Conservation (phyloP, 352 stramenopile genomes). For the Elongisporangium anandrum region DNA sequence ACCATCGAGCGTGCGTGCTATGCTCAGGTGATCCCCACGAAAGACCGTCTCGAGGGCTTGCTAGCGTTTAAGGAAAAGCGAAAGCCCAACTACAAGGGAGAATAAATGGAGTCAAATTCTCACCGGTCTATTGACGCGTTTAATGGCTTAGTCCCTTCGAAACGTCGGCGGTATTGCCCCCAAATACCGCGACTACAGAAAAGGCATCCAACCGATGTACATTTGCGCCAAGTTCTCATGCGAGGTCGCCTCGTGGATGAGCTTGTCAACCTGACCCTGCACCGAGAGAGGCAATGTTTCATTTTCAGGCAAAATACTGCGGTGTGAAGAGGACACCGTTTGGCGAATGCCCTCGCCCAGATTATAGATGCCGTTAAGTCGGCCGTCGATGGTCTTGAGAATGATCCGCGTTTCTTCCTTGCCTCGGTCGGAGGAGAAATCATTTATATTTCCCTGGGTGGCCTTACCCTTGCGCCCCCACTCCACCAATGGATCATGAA, state of each 20-base stretch:
- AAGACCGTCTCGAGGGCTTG: constrained; percentile 92
- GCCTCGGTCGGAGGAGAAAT: neutral
- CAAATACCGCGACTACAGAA: constrained; percentile 66
- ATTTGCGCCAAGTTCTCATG: constrained; percentile 92
- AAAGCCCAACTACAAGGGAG: constrained; percentile 87
- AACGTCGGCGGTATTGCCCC: neutral
- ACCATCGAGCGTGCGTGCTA: constrained; percentile 92
- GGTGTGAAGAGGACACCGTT: constrained; percentile 59
- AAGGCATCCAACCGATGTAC: constrained; percentile 96
- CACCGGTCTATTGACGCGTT: neutral
- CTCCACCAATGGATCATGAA: constrained; percentile 96
- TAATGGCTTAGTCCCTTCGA: neutral
- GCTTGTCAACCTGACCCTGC: constrained; percentile 90
- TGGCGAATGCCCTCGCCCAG: constrained; percentile 74
- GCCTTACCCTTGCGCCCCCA: constrained; percentile 82
- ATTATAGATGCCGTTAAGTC: constrained; percentile 92
- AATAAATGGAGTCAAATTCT: constrained; percentile 14
- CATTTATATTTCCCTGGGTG: constrained; percentile 53
- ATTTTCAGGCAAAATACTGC: constrained; percentile 63
- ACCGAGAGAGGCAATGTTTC: constrained; percentile 91
- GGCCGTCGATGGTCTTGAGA: constrained; percentile 89
- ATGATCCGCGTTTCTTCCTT: constrained; percentile 76
- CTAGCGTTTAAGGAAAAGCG: constrained; percentile 91
- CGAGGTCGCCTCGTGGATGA: constrained; percentile 92
- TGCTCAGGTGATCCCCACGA: constrained; percentile 86